Evolutionary conservation across 495 filamentous ascomycete genomes (phyloP).

Genomic region (Amphirosellinia nigrospora): DNA sequence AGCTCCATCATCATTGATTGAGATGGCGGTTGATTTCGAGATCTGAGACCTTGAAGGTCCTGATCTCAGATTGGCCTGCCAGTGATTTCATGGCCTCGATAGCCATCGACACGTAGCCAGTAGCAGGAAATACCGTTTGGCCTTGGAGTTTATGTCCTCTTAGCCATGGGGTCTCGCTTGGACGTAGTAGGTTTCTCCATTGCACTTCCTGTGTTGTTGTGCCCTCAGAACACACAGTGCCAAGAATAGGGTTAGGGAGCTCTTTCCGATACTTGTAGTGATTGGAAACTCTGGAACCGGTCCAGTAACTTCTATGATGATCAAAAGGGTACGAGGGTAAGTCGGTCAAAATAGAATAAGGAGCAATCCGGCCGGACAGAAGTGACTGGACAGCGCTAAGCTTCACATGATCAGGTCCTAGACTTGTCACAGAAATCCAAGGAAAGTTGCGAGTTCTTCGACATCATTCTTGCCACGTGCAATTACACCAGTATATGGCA

Average conservation of each 20-base stretch:
- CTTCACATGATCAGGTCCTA: constrained; percentile 44
- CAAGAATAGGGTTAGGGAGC: too few species aligned
- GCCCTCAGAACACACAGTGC: constrained; percentile 32
- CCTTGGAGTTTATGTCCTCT: neutral
- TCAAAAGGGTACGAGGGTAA: too few species aligned
- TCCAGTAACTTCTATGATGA: too few species aligned
- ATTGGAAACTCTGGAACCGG: constrained; percentile 31
- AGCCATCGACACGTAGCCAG: neutral
- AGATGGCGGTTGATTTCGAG: neutral
- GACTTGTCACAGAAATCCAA: constrained; percentile 21
- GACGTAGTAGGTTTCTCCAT: neutral
- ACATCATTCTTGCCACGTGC: constrained; percentile 15
- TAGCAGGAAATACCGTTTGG: neutral
- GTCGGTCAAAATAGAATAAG: too few species aligned
- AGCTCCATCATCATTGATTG: neutral
- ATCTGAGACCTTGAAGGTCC: neutral
- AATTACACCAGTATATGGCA: too few species aligned
- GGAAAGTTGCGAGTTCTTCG: neutral
- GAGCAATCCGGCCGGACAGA: too few species aligned
- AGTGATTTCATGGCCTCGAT: neutral
- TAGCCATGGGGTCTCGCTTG: neutral
- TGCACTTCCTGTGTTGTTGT: constrained; percentile 3
- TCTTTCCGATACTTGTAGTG: constrained; percentile 48
- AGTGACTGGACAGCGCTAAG: too few species aligned
- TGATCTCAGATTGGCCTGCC: too few species aligned